Percentiles rank a stretch among this genome's conserved stretches.
phyloP scores from a whole-genome alignment of 2,329 filamentous ascomycete species.

The Hypoxylon sp. region DNA sequence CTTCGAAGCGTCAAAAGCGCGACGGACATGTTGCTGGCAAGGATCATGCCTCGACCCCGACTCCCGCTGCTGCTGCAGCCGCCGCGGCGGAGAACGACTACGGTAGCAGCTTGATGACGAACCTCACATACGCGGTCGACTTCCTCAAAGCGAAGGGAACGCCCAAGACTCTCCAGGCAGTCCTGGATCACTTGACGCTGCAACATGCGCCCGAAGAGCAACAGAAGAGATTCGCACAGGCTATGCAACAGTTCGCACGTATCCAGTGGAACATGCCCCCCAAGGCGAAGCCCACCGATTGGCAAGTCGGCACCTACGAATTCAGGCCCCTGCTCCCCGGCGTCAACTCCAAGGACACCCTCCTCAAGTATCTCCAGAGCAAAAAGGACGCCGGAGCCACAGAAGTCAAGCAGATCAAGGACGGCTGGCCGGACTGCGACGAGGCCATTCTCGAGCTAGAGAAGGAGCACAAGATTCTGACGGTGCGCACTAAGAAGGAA shows the following conservation, averaged over 20 bases:
- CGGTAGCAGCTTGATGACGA: conserved; percentile 85
- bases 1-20: conserved; percentile 75
- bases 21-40: conserved; percentile 55
- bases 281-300: conserved; percentile 70
- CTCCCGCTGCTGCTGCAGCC: conserved; percentile 56
- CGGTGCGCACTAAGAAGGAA: conserved; percentile 94
- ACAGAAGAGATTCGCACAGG: conserved; percentile 75
- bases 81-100: conserved; percentile 75
- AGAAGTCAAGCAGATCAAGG: conserved; percentile 90
- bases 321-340: conserved; percentile 86
- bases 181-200: conserved; percentile 85
- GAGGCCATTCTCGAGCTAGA: conserved; percentile 84
- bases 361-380: conserved; percentile 84
- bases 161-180: conserved; percentile 79
- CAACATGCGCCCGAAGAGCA: conserved; percentile 72
- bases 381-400: conserved; percentile 87
- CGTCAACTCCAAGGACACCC: conserved; percentile 81
- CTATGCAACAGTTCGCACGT: conserved; percentile 75
- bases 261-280: conserved; percentile 71
- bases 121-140: conserved; percentile 88
- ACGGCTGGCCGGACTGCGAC: conserved; percentile 92
- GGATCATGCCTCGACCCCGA: conserved; percentile 48
- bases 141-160: conserved; percentile 81
- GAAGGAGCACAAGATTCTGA: conserved; percentile 82
- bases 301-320: conserved; percentile 79